Conservation (phyloP, 2,329 filamentous ascomycete genomes). For the Ascochyta koolunga region DNA sequence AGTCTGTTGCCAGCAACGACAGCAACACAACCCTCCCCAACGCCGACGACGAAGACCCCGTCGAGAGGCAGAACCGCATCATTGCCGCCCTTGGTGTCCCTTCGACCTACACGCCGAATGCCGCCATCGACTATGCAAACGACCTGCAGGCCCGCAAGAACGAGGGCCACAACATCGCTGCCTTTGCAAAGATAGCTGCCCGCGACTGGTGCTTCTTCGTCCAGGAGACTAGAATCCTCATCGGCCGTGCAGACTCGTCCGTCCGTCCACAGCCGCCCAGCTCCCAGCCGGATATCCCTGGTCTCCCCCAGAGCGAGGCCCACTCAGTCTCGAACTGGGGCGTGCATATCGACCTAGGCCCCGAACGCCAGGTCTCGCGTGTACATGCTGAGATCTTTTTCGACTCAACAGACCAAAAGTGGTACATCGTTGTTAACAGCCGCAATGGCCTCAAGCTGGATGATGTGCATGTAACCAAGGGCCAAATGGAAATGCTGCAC, state of each 20-base stretch:
- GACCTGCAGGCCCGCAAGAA: constrained; percentile 53
- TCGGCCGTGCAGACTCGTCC: constrained; percentile 63
- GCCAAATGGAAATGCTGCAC: constrained; percentile 68
- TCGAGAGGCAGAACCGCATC: constrained; percentile 46
- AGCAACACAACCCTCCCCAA: constrained; percentile 47
- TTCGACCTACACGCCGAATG: constrained; percentile 58
- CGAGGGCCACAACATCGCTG: constrained; percentile 56
- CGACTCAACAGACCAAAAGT: constrained; percentile 60
- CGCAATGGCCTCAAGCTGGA: constrained; percentile 91
- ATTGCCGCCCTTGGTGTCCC: constrained; percentile 52
- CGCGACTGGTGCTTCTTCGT: constrained; percentile 87
- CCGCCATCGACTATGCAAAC: constrained; percentile 62
- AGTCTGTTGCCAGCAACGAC: constrained; percentile 51
- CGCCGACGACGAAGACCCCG: constrained; percentile 40
- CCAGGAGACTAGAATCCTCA: constrained; percentile 74
- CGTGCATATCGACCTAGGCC: constrained; percentile 82
- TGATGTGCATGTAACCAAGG: constrained; percentile 71
- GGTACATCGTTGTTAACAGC: constrained; percentile 86
- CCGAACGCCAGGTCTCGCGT: constrained; percentile 57
- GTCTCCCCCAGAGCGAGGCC: constrained; percentile 28
- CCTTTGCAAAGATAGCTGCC: constrained; percentile 82
- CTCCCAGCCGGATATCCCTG: constrained; percentile 36
- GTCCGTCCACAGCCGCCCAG: constrained; percentile 37
- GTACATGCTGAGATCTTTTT: constrained; percentile 58
- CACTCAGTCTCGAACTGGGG: constrained; percentile 45